These are phyloP conservation scores for Chaetomium cochliodes DNA, from an alignment of 495 filamentous ascomycete species.

Conservation along the genomic window DNA sequence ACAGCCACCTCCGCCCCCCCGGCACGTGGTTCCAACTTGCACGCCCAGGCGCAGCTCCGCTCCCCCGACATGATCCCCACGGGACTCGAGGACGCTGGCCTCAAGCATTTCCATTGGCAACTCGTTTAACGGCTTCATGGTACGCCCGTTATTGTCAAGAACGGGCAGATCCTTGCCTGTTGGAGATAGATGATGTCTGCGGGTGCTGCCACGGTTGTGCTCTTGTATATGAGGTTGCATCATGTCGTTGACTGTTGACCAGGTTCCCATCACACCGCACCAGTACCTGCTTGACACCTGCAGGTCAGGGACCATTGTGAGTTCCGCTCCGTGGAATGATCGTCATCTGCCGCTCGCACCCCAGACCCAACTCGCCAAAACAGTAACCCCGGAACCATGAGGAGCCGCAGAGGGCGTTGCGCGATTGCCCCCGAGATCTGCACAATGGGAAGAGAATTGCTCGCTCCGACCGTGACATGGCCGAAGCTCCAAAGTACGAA, in stretches of 20 bases:
- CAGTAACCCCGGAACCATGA: conserved; percentile 9
- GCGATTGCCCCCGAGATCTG: conserved; percentile 4
- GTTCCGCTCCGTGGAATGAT: conserved; percentile 22
- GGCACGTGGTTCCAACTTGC: conserved; percentile 36
- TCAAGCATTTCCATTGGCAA: conserved; percentile 21
- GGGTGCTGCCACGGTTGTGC: conserved; percentile 18
- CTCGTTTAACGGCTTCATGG: conserved; percentile 24
- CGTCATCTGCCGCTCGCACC: conserved; percentile 23
- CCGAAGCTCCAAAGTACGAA: neutral
- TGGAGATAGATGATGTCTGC: conserved; percentile 36
- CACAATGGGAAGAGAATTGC: neutral
- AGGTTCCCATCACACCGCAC: conserved; percentile 33
- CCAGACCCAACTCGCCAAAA: conserved; percentile 3
- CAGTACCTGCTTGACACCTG: conserved; percentile 33
- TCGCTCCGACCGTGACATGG: neutral
- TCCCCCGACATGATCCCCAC: conserved; percentile 30
- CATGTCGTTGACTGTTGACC: conserved; percentile 29
- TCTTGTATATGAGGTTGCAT: conserved; percentile 26
- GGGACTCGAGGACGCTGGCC: conserved; percentile 11
- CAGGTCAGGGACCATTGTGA: conserved; percentile 26
- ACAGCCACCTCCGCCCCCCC: conserved; percentile 17
- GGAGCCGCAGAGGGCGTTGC: conserved; percentile 8
- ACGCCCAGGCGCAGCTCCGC: conserved; percentile 19
- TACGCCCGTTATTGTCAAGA: conserved; percentile 17
- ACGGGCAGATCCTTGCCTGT: conserved; percentile 24